Conservation (phyloP, 2,329 filamentous ascomycete genomes). For the Cladosporium austrohemisphaericum region DNA sequence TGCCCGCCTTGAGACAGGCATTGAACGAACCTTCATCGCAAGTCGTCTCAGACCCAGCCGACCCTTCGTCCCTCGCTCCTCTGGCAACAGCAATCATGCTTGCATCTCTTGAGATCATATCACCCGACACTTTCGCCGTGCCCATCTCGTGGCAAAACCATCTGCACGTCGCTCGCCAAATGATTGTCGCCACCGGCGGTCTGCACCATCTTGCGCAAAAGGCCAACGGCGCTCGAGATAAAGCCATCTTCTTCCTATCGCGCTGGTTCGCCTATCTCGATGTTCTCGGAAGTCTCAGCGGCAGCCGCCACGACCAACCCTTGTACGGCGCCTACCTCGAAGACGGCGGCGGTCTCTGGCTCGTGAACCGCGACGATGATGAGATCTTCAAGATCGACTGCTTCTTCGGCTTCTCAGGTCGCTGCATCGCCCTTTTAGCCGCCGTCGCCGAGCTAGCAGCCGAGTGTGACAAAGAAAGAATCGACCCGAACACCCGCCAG, state of each 20-base stretch:
- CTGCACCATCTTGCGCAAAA: constrained; percentile 44
- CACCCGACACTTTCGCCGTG: constrained; percentile 76
- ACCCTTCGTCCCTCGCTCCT: constrained; percentile 66
- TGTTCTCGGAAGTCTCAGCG: constrained; percentile 68
- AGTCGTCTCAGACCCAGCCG: constrained; percentile 37
- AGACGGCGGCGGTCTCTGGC: constrained; percentile 33
- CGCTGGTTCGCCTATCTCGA: constrained; percentile 84
- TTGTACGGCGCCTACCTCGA: constrained; percentile 40
- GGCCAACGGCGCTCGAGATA: constrained; percentile 42
- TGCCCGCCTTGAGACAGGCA: constrained; percentile 65
- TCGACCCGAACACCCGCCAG: constrained; percentile 49
- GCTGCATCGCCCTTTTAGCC: constrained; percentile 66
- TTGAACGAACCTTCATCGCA: constrained; percentile 40
- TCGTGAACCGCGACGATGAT: constrained; percentile 33
- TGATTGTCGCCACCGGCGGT: constrained; percentile 65
- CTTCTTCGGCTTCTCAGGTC: constrained; percentile 72
- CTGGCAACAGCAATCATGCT: constrained; percentile 83
- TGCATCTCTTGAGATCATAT: constrained; percentile 77
- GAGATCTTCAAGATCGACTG: constrained; percentile 66
- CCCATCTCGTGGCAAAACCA: constrained; percentile 77
- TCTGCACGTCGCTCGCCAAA: constrained; percentile 68
- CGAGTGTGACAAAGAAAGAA: constrained; percentile 63
- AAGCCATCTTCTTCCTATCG: constrained; percentile 68
- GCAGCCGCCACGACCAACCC: constrained; percentile 46
- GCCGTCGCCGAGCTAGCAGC: constrained; percentile 69